Evolutionary conservation across 2,329 filamentous ascomycete species (phyloP).

Genomic region (Fonsecaea monophora): DNA sequence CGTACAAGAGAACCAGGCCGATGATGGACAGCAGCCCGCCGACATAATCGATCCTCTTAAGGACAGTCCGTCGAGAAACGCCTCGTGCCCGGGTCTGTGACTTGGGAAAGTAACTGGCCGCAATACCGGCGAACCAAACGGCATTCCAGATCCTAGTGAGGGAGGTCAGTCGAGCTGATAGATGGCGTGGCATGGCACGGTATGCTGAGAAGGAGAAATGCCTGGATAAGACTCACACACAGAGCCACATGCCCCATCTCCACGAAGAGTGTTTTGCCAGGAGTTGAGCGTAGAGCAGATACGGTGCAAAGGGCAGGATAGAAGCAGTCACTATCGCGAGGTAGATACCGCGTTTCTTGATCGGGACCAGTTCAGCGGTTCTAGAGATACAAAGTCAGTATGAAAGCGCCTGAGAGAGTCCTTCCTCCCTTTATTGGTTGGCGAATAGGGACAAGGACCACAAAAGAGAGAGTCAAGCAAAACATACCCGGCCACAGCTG

Average conservation of each 20-base stretch:
- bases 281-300: constrained; percentile 12
- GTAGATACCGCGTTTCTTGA: constrained; percentile 27
- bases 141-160: constrained; percentile 16
- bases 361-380: constrained; percentile 28
- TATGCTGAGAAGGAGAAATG: background rate
- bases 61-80: background rate
- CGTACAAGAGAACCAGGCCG: constrained; percentile 16
- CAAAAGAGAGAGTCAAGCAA: background rate
- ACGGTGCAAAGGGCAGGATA: constrained; percentile 29
- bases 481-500: constrained; percentile 20
- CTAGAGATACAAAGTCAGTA: background rate
- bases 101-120: constrained; percentile 10
- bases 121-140: constrained; percentile 6
- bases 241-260: constrained; percentile 19
- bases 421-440: background rate
- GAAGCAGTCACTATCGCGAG: constrained; percentile 18
- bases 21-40: constrained; percentile 12
- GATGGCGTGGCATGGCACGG: background rate
- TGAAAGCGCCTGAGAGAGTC: background rate
- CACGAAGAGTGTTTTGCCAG: constrained; percentile 14
- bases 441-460: background rate
- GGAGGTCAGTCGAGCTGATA: background rate
- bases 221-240: background rate
- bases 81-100: constrained; percentile 11
- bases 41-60: constrained; percentile 10